Evolutionary conservation across 2,329 filamentous ascomycete species (phyloP), one percentile per base, ranked within the genome.

Genomic region (Metarhizium anisopliae): DNA sequence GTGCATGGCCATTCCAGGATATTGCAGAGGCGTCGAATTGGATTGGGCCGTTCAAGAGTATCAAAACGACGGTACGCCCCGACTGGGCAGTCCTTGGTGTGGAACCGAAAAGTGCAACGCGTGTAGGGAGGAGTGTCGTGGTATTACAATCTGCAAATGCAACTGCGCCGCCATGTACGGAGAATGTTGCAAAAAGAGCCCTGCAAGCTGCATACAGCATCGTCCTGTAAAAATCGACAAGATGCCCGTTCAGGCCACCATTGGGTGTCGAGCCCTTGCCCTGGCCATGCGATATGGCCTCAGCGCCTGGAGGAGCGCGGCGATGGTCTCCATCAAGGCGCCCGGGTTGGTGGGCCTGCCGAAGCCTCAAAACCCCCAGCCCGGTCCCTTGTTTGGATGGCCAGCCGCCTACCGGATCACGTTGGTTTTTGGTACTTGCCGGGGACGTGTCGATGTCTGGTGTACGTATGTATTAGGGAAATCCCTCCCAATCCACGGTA

Each of bases 101-200:
- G 38, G 45, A 49, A 30, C 45, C 45, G 25, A 10, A n/a, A 30
- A 49, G 25, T 49, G 45, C 25, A 13, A 49, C 30, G 25, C 25
- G 1, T 14, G 45, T 49, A n/a, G 25, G 25, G 25, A 25, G 25
- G 25, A 25, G 25, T 54, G 53, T 47, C 49, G 52, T 56, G 51
- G 51, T 45, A 32, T 35, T 45, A 52, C 20, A 38, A 52, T 63
- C 55, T 59, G 60, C 61, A 58, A 60, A 40, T 47, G 50, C 50
- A 51, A 68, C 70, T 75, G 74, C 74, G 73, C 73, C 72, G 72
- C 74, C 66, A 70, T 74, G 69, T 69, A 50, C 18, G 32, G 32
- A 35, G 32, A 8, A 35, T 35, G 32, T 14, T 63, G 69, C 67
- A 63, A 59, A 63, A 45, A 45, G 7, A 20, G 59, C 59, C 62